These are phyloP conservation scores for Corchorus capsularis DNA, from an alignment of 345 rosid genomes.

Conservation along the genomic window DNA sequence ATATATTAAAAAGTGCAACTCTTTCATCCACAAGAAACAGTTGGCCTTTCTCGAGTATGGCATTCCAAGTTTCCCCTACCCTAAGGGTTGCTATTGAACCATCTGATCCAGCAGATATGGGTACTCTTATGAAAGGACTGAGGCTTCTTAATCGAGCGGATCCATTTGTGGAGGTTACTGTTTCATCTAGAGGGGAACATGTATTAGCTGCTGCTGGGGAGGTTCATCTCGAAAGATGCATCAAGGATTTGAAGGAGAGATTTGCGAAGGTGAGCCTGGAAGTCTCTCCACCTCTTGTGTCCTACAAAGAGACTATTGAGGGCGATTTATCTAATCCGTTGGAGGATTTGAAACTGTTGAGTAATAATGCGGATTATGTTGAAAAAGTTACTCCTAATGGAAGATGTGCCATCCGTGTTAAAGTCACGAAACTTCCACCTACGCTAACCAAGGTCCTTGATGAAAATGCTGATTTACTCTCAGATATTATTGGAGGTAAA, in stretches of 20 bases:
- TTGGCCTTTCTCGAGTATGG: slow-evolving; percentile 97
- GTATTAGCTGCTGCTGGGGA: slow-evolving; percentile 97
- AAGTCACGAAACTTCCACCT: slow-evolving; percentile 79
- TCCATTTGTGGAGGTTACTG: slow-evolving; percentile 88
- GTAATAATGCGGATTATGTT: slow-evolving; percentile 53
- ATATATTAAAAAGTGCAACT: slow-evolving; percentile 89
- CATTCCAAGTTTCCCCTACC: slow-evolving; percentile 88
- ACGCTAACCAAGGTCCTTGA: slow-evolving; percentile 76
- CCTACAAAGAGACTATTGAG: slow-evolving; percentile 85
- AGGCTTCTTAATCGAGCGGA: slow-evolving; percentile 88
- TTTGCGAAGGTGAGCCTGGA: slow-evolving; percentile 84
- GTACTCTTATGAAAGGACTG: slow-evolving; percentile 76
- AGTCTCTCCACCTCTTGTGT: slow-evolving; percentile 91
- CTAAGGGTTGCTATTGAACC: slow-evolving; percentile 94
- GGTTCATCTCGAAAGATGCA: slow-evolving; percentile 92
- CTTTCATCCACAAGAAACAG: slow-evolving; percentile 84
- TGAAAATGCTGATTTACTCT: slow-evolving; percentile 74
- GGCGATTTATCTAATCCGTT: slow-evolving; percentile 59
- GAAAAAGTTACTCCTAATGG: slow-evolving; percentile 84
- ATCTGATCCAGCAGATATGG: slow-evolving; percentile 85
- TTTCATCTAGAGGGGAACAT: slow-evolving; percentile 91
- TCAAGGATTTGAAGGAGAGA: slow-evolving; percentile 87
- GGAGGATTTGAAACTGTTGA: slow-evolving; percentile 62
- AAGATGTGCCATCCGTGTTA: slow-evolving; percentile 70
- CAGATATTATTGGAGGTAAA: slow-evolving; percentile 67